Percentiles rank a stretch among this genome's conserved stretches.
These are phyloP conservation scores for Passiflora organensis DNA, from an alignment of 345 rosid genomes.

Conservation along the genomic window DNA sequence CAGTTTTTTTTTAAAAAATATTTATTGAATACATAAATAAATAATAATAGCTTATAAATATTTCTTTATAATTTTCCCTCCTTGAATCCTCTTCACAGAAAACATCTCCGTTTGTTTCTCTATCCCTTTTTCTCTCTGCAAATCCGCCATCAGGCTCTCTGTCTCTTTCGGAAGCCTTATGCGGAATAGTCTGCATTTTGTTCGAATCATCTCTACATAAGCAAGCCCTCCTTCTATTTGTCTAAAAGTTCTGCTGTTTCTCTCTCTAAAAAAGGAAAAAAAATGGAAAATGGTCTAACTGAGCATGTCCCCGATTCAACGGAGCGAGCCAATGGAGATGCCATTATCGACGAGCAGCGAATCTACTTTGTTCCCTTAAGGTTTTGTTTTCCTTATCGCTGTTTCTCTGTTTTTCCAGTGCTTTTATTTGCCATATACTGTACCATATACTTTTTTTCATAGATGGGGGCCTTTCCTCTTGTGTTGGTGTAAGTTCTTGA, in stretches of 20 bases:
- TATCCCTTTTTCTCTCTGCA: constrained; percentile 8
- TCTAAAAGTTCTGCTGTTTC: constrained; percentile 1
- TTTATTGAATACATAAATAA: not conserved
- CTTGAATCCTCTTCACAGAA: constrained; percentile 21
- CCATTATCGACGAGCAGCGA: constrained; percentile 51
- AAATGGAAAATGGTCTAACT: constrained; percentile 38
- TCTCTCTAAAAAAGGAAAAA: constrained; percentile 2
- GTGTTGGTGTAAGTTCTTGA: too few species aligned
- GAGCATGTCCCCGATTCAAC: constrained; percentile 55
- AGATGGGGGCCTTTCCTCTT: too few species aligned
- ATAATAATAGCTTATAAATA: not conserved
- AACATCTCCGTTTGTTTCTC: not conserved
- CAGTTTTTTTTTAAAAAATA: not conserved
- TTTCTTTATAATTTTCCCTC: constrained; percentile 8
- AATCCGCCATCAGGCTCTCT: constrained; percentile 17
- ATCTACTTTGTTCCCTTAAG: constrained; percentile 87
- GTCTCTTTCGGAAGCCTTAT: not conserved
- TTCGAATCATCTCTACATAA: not conserved
- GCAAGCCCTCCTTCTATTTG: not conserved
- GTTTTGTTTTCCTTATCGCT: constrained; percentile 25
- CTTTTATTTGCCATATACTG: not conserved
- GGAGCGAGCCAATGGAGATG: constrained; percentile 48
- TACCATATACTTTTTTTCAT: not conserved
- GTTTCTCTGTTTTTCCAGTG: not conserved
- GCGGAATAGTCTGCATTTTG: constrained; percentile 16